phyloP scores from a whole-genome alignment of 2,329 filamentous ascomycete genomes.

The Botryotinia narcissicola region DNA sequence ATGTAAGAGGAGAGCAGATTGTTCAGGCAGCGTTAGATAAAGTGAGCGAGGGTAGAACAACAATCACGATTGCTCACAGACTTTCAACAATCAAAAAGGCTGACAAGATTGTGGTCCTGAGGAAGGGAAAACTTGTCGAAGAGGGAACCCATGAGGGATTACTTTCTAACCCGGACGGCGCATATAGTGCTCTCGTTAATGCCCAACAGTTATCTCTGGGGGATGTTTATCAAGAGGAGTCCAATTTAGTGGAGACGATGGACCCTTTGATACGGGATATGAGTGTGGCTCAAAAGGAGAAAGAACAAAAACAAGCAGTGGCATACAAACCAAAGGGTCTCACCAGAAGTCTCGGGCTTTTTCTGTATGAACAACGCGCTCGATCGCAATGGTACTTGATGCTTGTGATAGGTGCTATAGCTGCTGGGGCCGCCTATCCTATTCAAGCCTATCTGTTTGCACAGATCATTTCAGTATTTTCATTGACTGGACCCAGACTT shows the following conservation, averaged over 20 bases:
- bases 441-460: constrained; percentile 40
- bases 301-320: constrained; percentile 25
- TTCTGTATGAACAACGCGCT: constrained; percentile 55
- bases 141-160: constrained; percentile 73
- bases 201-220: constrained; percentile 48
- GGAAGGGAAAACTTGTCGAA: constrained; percentile 70
- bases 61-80: constrained; percentile 89
- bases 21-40: constrained; percentile 55
- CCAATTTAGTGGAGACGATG: constrained; percentile 29
- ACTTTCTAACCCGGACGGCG: constrained; percentile 54
- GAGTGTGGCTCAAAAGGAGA: constrained; percentile 31
- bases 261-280: constrained; percentile 28
- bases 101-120: constrained; percentile 73
- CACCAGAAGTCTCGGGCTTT: constrained; percentile 49
- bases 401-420: constrained; percentile 45
- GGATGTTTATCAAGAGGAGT: constrained; percentile 31
- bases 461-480: constrained; percentile 37
- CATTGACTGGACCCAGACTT: constrained; percentile 26
- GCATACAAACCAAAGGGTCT: constrained; percentile 44
- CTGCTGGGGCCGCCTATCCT: constrained; percentile 40
- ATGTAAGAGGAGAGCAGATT: constrained; percentile 47
- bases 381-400: constrained; percentile 52
- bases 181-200: constrained; percentile 66
- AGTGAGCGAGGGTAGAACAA: constrained; percentile 64
- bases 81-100: constrained; percentile 80